These are phyloP conservation scores for Candida chauliodis DNA, from an alignment of 805 yeast genomes.

Conservation along the genomic window DNA sequence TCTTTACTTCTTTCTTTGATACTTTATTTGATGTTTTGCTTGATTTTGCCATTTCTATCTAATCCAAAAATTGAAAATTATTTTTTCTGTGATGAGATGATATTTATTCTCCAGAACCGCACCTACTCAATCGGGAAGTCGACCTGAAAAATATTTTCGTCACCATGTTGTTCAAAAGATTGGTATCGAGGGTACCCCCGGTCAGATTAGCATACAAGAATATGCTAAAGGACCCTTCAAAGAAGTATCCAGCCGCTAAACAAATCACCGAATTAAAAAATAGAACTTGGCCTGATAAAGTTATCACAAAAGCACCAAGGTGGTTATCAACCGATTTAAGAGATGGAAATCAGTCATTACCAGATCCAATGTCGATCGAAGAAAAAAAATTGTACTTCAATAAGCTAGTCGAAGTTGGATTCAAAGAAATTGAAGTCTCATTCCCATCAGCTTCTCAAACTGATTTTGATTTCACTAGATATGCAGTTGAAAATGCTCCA, in stretches of 20 bases:
- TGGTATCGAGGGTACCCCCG: constrained; percentile 17
- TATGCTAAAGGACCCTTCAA: constrained; percentile 70
- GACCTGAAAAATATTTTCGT: not conserved
- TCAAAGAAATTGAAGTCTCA: constrained; percentile 77
- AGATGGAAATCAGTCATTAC: constrained; percentile 79
- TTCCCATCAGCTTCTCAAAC: constrained; percentile 83
- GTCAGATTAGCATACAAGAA: constrained; percentile 17
- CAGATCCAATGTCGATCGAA: constrained; percentile 76
- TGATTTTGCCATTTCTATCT: constrained; percentile 36
- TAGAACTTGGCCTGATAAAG: constrained; percentile 69
- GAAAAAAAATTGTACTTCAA: constrained; percentile 75
- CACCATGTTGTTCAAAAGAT: constrained; percentile 18
- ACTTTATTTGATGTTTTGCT: constrained; percentile 17
- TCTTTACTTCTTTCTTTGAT: constrained; percentile 17
- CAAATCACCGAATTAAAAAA: constrained; percentile 41
- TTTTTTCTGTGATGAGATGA: constrained; percentile 11
- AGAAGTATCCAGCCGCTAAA: constrained; percentile 55
- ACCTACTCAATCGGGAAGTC: constrained; percentile 2
- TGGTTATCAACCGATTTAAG: constrained; percentile 79
- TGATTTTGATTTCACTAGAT: constrained; percentile 77
- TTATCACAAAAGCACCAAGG: constrained; percentile 68
- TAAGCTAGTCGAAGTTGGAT: constrained; percentile 67
- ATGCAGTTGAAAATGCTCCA: constrained; percentile 76
- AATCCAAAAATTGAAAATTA: constrained; percentile 1
- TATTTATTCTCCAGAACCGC: not conserved